These are phyloP conservation scores for Discostella pseudostelligera DNA, from an alignment of 108 stramenopile genomes.

Conservation along the genomic window DNA sequence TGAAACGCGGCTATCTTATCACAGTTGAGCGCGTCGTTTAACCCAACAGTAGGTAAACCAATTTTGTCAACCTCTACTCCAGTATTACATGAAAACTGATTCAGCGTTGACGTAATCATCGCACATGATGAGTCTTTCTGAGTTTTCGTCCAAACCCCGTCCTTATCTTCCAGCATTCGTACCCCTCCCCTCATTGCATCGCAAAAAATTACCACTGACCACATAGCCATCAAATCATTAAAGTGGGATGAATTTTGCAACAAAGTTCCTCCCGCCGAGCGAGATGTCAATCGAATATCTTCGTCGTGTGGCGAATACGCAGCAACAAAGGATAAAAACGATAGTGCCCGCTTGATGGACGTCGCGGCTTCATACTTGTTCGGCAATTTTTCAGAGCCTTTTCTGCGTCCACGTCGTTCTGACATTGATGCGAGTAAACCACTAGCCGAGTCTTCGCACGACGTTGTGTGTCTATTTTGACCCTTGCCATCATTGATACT, in stretches of 20 bases:
- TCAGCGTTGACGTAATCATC: constrained; percentile 8
- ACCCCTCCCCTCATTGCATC: constrained; percentile 21
- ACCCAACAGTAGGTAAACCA: background rate
- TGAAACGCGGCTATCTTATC: constrained; percentile 13
- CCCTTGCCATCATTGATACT: constrained; percentile 49
- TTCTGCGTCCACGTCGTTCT: background rate
- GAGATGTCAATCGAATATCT: constrained; percentile 35
- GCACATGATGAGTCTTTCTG: constrained; percentile 9
- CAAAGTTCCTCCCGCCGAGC: constrained; percentile 56
- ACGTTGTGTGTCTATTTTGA: constrained; percentile 53
- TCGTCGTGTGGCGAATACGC: constrained; percentile 38
- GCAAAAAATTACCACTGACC: constrained; percentile 23
- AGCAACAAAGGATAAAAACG: constrained; percentile 41
- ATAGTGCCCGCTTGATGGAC: constrained; percentile 35
- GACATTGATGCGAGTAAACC: constrained; percentile 2
- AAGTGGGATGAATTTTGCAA: constrained; percentile 49
- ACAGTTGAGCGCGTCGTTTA: background rate
- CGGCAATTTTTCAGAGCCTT: background rate
- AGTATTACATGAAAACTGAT: background rate
- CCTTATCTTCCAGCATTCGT: background rate
- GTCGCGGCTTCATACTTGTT: background rate
- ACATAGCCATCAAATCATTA: constrained; percentile 30
- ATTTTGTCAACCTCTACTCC: background rate
- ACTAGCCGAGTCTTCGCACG: constrained; percentile 25
- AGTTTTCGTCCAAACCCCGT: background rate